phyloP scores from a whole-genome alignment of 495 filamentous ascomycete species.

The Aspergillus panamensis region DNA sequence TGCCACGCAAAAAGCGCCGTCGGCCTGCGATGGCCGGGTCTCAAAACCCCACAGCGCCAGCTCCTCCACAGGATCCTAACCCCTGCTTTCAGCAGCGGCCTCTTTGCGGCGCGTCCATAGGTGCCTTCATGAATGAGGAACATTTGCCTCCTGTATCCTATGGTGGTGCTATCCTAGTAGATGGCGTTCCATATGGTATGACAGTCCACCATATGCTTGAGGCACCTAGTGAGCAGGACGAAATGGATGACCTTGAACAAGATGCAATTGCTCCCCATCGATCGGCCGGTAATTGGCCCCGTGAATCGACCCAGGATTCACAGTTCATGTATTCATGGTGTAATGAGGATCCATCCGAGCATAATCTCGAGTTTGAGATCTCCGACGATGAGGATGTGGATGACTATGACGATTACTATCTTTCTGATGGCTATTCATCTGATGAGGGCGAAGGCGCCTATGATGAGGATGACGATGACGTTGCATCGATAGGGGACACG shows the following conservation, averaged over 20 bases:
- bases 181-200: conserved; percentile 82
- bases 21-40: conserved; percentile 38
- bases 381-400: conserved; percentile 49
- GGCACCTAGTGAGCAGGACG: conserved; percentile 63
- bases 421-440: conserved; percentile 47
- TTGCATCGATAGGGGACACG: conserved; percentile 73
- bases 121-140: conserved; percentile 77
- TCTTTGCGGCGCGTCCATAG: conserved; percentile 85
- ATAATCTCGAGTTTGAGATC: conserved; percentile 44
- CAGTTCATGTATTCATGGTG: conserved; percentile 33
- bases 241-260: conserved; percentile 28
- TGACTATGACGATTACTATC: conserved; percentile 41
- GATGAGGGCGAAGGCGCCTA: conserved; percentile 47
- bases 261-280: conserved; percentile 31
- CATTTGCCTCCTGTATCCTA: conserved; percentile 87
- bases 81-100: conserved; percentile 68
- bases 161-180: conserved; percentile 80
- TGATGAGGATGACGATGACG: conserved; percentile 59
- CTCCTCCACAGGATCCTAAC: conserved; percentile 36
- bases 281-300: conserved; percentile 36
- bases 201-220: conserved; percentile 96
- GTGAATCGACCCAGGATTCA: conserved; percentile 20
- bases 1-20: conserved; percentile 44
- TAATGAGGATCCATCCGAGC: conserved; percentile 33
- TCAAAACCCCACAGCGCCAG: conserved; percentile 28